Evolutionary conservation across 257 asterid genomes (phyloP).

Genomic region (Lithospermum erythrorhizon): DNA sequence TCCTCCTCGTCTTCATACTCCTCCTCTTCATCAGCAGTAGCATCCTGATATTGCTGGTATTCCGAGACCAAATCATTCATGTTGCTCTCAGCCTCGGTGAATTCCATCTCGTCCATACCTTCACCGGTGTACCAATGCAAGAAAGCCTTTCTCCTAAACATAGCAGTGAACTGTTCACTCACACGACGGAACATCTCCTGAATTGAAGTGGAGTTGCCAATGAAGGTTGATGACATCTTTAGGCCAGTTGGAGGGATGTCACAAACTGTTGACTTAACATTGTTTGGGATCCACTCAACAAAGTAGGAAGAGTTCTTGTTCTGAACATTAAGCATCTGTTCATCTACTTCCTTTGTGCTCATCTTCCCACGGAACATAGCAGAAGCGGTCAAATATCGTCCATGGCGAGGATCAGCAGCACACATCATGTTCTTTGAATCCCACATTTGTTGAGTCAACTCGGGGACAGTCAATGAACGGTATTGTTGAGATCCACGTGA

Average conservation of each 20-base stretch:
- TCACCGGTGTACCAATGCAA: slow-evolving; percentile 54
- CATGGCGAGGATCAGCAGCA: slow-evolving; percentile 45
- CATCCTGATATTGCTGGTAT: slow-evolving; percentile 48
- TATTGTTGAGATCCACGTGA: slow-evolving; percentile 39
- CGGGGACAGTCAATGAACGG: slow-evolving; percentile 32
- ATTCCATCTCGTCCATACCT: slow-evolving; percentile 53
- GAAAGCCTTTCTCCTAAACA: slow-evolving; percentile 54
- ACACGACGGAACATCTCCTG: slow-evolving; percentile 50
- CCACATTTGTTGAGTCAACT: slow-evolving; percentile 48
- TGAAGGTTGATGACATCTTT: slow-evolving; percentile 38
- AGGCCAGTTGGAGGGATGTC: slow-evolving; percentile 55
- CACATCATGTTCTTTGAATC: slow-evolving; percentile 46
- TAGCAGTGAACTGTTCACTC: slow-evolving; percentile 44
- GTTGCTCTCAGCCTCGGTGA: slow-evolving; percentile 50
- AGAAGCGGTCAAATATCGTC: slow-evolving; percentile 43
- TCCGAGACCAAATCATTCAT: slow-evolving; percentile 45
- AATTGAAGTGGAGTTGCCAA: slow-evolving; percentile 40
- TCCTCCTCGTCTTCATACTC: slow-evolving; percentile 36
- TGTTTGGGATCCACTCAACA: slow-evolving; percentile 46
- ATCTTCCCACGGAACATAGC: slow-evolving; percentile 50
- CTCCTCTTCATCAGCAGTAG: slow-evolving; percentile 37
- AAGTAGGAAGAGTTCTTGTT: slow-evolving; percentile 41
- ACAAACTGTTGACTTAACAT: slow-evolving; percentile 40
- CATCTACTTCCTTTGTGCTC: slow-evolving; percentile 48
- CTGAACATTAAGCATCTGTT: slow-evolving; percentile 42